Percentiles rank a stretch among this genome's conserved stretches.
Conservation (phyloP, 306 rosid genomes). For the Lathyrus sativus region DNA sequence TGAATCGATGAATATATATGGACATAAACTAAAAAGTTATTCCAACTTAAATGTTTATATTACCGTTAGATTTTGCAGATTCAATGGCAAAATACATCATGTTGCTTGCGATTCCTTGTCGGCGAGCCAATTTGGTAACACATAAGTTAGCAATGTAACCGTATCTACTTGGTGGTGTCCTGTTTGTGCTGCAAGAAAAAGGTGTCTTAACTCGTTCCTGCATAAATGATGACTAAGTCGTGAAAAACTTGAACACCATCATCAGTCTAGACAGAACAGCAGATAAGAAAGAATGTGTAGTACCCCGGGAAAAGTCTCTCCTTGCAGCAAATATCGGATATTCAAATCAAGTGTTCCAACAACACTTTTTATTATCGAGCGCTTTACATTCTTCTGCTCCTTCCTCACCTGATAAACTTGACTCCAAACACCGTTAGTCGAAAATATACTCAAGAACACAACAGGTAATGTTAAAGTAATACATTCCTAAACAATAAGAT, state of each 20-base stretch:
- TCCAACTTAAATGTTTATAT: constrained; percentile 24
- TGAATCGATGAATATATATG: constrained; percentile 24
- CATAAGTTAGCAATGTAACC: constrained; percentile 86
- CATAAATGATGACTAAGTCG: constrained; percentile 20
- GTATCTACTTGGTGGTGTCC: constrained; percentile 58
- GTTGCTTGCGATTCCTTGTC: constrained; percentile 78
- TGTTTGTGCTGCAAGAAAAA: constrained; percentile 55
- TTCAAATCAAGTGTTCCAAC: constrained; percentile 93
- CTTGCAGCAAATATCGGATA: constrained; percentile 64
- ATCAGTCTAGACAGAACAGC: constrained; percentile 26
- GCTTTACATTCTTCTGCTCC: constrained; percentile 64
- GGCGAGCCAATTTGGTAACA: constrained; percentile 72
- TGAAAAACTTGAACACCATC: constrained; percentile 25
- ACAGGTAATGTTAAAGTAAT: background rate
- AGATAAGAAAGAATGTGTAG: constrained; percentile 17
- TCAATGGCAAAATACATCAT: constrained; percentile 82
- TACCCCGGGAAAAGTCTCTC: constrained; percentile 97
- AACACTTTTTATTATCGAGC: constrained; percentile 62
- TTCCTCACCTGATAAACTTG: constrained; percentile 74
- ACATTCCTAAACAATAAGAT: constrained; percentile 30
- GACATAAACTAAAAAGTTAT: constrained; percentile 13
- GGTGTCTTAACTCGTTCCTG: constrained; percentile 76
- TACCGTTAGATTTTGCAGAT: constrained; percentile 68
- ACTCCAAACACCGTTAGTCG: constrained; percentile 44
- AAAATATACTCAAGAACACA: constrained; percentile 27